Conservation (phyloP, 148 eudicot genomes). For the Selenicereus undatus region DNA sequence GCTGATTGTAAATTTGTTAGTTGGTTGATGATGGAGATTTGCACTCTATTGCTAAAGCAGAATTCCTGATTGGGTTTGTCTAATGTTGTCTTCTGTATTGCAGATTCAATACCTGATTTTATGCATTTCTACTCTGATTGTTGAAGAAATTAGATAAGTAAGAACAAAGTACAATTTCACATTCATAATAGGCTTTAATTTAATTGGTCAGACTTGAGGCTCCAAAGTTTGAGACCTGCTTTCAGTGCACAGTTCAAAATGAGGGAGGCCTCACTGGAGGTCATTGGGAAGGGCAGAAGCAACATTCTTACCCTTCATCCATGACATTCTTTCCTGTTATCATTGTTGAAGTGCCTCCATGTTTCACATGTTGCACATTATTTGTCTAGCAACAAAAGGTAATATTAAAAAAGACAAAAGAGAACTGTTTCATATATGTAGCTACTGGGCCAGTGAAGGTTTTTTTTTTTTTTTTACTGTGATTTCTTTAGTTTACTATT, state of each 20-base stretch:
- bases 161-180: not conserved
- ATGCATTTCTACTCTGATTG: not conserved
- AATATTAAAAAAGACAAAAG: too few species aligned
- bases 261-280: too few species aligned
- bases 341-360: not conserved
- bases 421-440: not conserved
- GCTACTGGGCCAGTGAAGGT: not conserved
- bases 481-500: conserved; percentile 8
- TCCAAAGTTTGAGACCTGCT: not conserved
- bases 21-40: not conserved
- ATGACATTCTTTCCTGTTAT: not conserved
- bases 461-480: not conserved
- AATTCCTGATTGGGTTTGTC: not conserved
- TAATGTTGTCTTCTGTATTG: too few species aligned
- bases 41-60: not conserved
- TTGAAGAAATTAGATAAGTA: not conserved
- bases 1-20: too few species aligned
- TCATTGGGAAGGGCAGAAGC: too few species aligned
- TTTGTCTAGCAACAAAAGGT: not conserved
- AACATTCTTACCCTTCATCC: not conserved
- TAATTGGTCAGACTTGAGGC: not conserved
- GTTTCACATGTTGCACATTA: conserved; percentile 5
- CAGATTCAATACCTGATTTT: not conserved
- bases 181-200: not conserved
- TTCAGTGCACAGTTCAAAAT: not conserved